A percentile compares a stretch with the other conserved stretches of the same genome.
phyloP scores from a whole-genome alignment of 192 early-diverging fungal species.

The Umbelopsis sp. region DNA sequence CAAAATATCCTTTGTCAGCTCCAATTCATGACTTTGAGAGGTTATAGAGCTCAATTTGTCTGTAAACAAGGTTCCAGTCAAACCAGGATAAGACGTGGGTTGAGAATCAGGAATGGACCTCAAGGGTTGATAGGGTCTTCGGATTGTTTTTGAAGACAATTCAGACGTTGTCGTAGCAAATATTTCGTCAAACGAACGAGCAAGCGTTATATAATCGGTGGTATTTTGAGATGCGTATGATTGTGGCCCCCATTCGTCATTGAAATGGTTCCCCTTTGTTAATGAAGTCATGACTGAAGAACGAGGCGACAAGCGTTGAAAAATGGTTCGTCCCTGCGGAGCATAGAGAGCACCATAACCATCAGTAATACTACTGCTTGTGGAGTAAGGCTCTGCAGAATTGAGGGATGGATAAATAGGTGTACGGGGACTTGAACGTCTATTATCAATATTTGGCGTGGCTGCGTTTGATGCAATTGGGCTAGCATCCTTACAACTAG shows the following conservation, averaged over 20 bases:
- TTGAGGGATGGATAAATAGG: too few species aligned
- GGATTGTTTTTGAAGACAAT: not conserved
- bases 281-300: not conserved
- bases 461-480: too few species aligned
- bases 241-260: not conserved
- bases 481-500: too few species aligned
- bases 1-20: not conserved
- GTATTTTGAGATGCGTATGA: not conserved
- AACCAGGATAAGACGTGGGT: not conserved
- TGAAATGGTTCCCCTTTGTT: not conserved
- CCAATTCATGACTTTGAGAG: constrained; percentile 1
- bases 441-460: too few species aligned
- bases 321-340: too few species aligned
- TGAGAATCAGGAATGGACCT: not conserved
- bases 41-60: not conserved
- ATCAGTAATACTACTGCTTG: not conserved
- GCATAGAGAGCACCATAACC: too few species aligned
- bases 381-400: not conserved
- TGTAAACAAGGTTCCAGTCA: not conserved
- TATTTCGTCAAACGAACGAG: constrained; percentile 54
- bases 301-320: not conserved
- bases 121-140: not conserved
- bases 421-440: too few species aligned
- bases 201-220: constrained; percentile 35
- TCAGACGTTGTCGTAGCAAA: constrained; percentile 45